phyloP scores from a whole-genome alignment of 75 land plant genomes.

The Selaginella moellendorffii region DNA sequence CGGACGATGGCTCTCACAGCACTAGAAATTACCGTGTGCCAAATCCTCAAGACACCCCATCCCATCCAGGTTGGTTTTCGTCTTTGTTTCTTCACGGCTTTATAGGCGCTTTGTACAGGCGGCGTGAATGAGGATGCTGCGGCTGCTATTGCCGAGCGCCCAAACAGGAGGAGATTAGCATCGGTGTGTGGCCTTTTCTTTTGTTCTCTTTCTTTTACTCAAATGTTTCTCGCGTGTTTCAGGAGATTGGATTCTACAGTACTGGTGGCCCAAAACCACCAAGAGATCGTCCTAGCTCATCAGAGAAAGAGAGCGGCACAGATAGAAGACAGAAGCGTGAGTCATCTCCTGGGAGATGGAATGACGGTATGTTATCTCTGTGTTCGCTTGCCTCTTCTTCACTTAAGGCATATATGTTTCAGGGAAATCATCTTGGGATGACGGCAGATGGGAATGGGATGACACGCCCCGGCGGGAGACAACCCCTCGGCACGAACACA shows the following conservation, averaged over 20 bases:
- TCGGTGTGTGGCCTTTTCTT: not conserved
- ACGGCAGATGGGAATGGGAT: conserved; percentile 85
- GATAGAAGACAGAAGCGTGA: not conserved
- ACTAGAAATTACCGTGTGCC: not conserved
- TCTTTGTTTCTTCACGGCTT: not conserved
- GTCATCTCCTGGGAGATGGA: not conserved
- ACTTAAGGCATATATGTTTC: too few relatives aligned
- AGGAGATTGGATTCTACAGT: conserved; percentile 6
- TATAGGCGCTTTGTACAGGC: not conserved
- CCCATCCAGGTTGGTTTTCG: not conserved
- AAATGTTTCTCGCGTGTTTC: too few relatives aligned
- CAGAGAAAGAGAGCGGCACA: too few relatives aligned
- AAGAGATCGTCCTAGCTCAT: too few relatives aligned
- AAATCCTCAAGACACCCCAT: conserved; percentile 28
- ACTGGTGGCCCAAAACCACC: too few relatives aligned
- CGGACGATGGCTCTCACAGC: too few relatives aligned
- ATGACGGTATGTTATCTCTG: not conserved
- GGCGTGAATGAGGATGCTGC: conserved; percentile 10
- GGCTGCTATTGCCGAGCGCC: conserved; percentile 11
- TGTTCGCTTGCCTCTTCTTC: too few relatives aligned
- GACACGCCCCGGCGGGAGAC: conserved; percentile 38
- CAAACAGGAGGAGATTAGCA: not conserved
- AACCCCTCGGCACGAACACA: conserved; percentile 18
- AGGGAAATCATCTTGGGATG: conserved; percentile 78
- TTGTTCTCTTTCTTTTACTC: too few relatives aligned